These are phyloP conservation scores for Heimioporus sp. DNA, from an alignment of 768 basidiomycete species.

Conservation along the genomic window DNA sequence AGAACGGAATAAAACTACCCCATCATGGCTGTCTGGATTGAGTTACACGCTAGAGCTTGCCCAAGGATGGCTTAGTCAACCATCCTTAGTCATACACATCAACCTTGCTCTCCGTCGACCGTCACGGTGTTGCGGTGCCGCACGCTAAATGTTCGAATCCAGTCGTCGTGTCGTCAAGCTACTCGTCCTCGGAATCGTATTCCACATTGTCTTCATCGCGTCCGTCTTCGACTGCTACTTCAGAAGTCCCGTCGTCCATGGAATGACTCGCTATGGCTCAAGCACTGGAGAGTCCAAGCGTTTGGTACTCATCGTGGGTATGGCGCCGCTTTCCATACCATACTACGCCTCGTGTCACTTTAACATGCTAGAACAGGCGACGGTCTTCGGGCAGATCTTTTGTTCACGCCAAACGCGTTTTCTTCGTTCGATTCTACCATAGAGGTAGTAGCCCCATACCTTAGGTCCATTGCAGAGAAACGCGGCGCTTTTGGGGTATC, in stretches of 20 bases:
- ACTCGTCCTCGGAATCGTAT: slow-evolving; percentile 65
- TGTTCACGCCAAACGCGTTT: slow-evolving; percentile 66
- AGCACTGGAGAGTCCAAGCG: slow-evolving; percentile 57
- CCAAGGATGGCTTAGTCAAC: no score
- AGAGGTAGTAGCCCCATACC: slow-evolving; percentile 67
- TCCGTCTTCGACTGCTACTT: slow-evolving; percentile 89
- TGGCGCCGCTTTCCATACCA: slow-evolving; percentile 11
- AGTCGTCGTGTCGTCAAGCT: slow-evolving; percentile 34
- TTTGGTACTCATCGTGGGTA: slow-evolving; percentile 79
- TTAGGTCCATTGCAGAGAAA: slow-evolving; percentile 62
- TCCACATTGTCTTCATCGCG: slow-evolving; percentile 71
- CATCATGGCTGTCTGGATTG: no score
- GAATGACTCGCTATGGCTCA: slow-evolving; percentile 59
- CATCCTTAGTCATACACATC: no score
- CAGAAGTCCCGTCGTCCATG: slow-evolving; percentile 76
- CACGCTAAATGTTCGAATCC: slow-evolving; percentile 16
- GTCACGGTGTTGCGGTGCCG: neutral
- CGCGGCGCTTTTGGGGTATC: slow-evolving; percentile 82
- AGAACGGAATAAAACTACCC: no score
- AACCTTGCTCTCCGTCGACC: no score
- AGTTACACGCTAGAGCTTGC: no score
- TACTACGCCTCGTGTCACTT: neutral
- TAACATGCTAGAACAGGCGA: slow-evolving; percentile 51
- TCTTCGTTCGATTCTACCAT: slow-evolving; percentile 47
- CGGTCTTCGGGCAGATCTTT: slow-evolving; percentile 78